These are phyloP conservation scores for Coprinopsis cinerea DNA, from an alignment of 768 basidiomycete genomes.

Conservation along the genomic window DNA sequence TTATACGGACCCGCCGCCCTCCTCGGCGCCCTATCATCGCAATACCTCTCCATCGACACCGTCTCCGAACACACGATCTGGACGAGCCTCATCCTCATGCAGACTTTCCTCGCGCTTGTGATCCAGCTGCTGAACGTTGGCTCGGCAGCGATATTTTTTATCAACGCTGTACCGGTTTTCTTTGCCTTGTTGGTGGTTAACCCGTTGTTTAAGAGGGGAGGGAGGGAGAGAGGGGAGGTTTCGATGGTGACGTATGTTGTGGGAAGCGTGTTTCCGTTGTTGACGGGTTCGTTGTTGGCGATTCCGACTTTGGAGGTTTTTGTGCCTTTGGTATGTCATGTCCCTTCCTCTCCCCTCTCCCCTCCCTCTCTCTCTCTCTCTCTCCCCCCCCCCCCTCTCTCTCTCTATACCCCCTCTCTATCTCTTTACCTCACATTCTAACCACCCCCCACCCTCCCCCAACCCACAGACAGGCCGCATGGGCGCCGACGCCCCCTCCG, in stretches of 20 bases:
- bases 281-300: slow-evolving; percentile 52
- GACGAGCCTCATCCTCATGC: slow-evolving; percentile 54
- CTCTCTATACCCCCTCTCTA: background rate
- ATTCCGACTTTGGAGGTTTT: slow-evolving; percentile 76
- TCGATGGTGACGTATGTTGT: slow-evolving; percentile 61
- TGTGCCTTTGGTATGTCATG: slow-evolving; percentile 73
- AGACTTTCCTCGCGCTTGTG: slow-evolving; percentile 46
- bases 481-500: slow-evolving; percentile 77
- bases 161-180: slow-evolving; percentile 54
- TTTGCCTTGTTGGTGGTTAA: slow-evolving; percentile 53
- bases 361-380: background rate
- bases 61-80: slow-evolving; percentile 57
- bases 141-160: slow-evolving; percentile 69
- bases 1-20: slow-evolving; percentile 75
- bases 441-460: background rate
- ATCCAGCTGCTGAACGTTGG: slow-evolving; percentile 69
- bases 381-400: background rate
- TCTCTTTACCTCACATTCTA: background rate
- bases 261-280: slow-evolving; percentile 49
- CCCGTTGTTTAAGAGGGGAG: too few relatives aligned
- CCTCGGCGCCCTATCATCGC: slow-evolving; percentile 58
- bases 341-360: too few relatives aligned
- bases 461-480: slow-evolving; percentile 69
- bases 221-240: too few relatives aligned
- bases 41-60: slow-evolving; percentile 44